A percentile compares a stretch with the other conserved stretches of the same genome.
phyloP scores from a whole-genome alignment of 352 stramenopile genomes.

The Phytophthora niederhauseri region DNA sequence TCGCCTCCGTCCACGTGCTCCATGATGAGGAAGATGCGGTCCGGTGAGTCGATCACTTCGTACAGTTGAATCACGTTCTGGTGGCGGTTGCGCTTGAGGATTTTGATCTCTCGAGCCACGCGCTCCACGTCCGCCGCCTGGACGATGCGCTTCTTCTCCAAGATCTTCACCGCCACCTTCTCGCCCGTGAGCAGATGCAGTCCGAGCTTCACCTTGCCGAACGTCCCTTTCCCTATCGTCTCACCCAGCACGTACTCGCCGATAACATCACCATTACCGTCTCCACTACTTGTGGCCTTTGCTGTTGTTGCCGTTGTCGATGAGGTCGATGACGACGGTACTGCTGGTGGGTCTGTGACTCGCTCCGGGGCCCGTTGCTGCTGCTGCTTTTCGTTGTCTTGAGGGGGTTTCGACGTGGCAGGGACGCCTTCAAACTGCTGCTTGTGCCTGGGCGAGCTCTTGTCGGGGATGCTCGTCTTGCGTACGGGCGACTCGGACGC shows the following conservation, averaged over 20 bases:
- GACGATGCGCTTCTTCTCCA: conserved; percentile 93
- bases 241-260: conserved; percentile 92
- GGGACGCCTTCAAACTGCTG: conserved; percentile 22
- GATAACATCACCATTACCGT: conserved; percentile 52
- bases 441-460: conserved; percentile 28
- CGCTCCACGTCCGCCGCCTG: conserved; percentile 89
- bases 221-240: conserved; percentile 94
- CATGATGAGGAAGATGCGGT: conserved; percentile 93
- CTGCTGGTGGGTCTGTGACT: conserved; percentile 13
- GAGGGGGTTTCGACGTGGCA: conserved; percentile 1
- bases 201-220: conserved; percentile 93
- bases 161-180: conserved; percentile 93
- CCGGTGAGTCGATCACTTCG: conserved; percentile 69
- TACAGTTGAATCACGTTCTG: conserved; percentile 89
- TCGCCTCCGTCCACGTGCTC: conserved; percentile 92
- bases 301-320: background rate
- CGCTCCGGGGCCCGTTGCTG: conserved; percentile 28
- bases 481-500: conserved; percentile 23
- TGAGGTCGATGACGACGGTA: background rate
- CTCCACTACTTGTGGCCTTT: conserved; percentile 8
- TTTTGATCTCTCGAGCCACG: conserved; percentile 94
- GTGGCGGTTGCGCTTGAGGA: conserved; percentile 92
- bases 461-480: conserved; percentile 26
- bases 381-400: conserved; percentile 23
- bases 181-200: conserved; percentile 91